Evolutionary conservation across 2,329 filamentous ascomycete genomes (phyloP), one percentile per base, ranked within the genome.

Genomic region (Penicillium sp.): DNA sequence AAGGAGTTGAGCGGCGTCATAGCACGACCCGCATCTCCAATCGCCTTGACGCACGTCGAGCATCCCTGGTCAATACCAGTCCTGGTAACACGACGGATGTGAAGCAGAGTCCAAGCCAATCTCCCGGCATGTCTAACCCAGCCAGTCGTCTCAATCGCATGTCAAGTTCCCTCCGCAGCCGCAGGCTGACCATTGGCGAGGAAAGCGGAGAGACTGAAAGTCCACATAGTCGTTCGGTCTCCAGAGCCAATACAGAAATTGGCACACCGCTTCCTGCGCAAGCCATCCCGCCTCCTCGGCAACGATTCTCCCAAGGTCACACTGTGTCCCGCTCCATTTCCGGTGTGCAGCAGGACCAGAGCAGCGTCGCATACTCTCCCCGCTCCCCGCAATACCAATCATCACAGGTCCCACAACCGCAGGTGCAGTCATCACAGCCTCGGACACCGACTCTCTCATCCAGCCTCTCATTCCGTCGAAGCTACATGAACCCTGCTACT

Each of bases 241-340:
- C 71, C 17, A 63, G 72, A 49, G 70, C 71, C 26, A 67, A 69
- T 63, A 73, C 72, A 1, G 72, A 75, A 28, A 59, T 69, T 34
- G 60, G 61, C 21, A 65, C 59, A 31, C 59, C 63, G 28, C 58
- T 57, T n/a, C 53, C 60, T 9, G 47, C 56, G 5, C 61, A 63
- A 49, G 61, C 61, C 10, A 59, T 61, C 6, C 58, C 65, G 7
- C 60, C 65, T 3, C 61, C 65, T 2, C 63, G 65, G 37, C 68
- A 71, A 46, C 66, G 68, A 34, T 51, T 62, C 26, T 62, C 64
- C 15, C 62, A 63, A 41, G 61, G 60, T 39, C 63, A 63, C 40
- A 57, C 57, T 4, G 22, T 57, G 12, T 58, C 61, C 43, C 61
- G 60, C 26, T 59, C 62, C 21, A 53, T 56, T 38, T 57, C 61